Conservation (phyloP, 176 grass and related monocot species). For the Alopecurus myosuroides region DNA sequence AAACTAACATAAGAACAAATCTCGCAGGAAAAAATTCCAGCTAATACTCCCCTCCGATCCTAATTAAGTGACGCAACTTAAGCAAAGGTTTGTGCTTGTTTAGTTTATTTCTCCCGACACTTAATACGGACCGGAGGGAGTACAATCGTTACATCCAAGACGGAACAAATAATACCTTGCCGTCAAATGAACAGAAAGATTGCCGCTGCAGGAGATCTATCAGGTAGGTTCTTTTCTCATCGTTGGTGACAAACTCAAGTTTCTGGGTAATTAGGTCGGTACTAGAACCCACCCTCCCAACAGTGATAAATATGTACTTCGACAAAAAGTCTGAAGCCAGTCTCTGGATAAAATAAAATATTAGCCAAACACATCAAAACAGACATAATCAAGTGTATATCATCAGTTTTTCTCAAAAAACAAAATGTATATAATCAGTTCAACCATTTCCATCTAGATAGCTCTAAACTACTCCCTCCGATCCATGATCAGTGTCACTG, state of each 20-base stretch:
- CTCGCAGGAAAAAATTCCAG: not conserved
- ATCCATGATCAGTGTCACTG: too few relatives aligned
- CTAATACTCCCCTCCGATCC: too few relatives aligned
- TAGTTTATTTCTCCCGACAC: too few relatives aligned
- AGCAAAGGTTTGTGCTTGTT: too few relatives aligned
- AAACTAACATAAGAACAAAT: not conserved
- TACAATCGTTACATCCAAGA: not conserved
- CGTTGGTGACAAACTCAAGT: constrained; percentile 56
- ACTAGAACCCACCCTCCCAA: constrained; percentile 78
- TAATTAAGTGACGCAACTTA: too few relatives aligned
- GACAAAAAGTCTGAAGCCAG: constrained; percentile 69
- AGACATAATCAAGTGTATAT: not conserved
- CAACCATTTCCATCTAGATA: not conserved
- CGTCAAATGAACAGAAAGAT: constrained; percentile 23
- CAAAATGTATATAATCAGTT: too few relatives aligned
- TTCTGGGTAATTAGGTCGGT: constrained; percentile 80
- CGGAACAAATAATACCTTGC: constrained; percentile 41
- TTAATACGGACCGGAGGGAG: too few relatives aligned
- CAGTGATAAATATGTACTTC: constrained; percentile 83
- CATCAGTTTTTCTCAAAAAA: too few relatives aligned
- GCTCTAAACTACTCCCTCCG: not conserved
- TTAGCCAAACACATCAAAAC: not conserved
- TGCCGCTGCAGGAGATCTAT: constrained; percentile 52
- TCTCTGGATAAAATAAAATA: constrained; percentile 36
- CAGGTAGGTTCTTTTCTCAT: constrained; percentile 62